Evolutionary conservation across 257 asterid genomes (phyloP).

Genomic region (Primulina huaijiensis): DNA sequence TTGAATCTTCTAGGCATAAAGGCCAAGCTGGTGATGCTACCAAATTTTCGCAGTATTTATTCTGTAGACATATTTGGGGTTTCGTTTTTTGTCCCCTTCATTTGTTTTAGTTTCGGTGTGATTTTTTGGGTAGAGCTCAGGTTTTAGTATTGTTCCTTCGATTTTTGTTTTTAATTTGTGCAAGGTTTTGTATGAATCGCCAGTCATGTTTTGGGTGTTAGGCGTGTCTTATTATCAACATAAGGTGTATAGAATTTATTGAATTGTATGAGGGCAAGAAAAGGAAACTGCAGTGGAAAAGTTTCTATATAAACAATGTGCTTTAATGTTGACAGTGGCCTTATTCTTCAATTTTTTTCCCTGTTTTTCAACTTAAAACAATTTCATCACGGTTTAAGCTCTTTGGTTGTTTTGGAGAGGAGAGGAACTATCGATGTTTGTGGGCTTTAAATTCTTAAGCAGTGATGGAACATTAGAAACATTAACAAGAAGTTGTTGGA

Average conservation of each 20-base stretch:
- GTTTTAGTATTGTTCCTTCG: constrained; percentile 2
- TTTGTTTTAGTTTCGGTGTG: not conserved
- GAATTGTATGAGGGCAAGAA: not conserved
- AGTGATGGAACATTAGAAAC: constrained; percentile 9
- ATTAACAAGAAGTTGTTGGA: not conserved
- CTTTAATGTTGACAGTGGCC: not conserved
- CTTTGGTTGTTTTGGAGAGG: not conserved
- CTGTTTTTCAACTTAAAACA: not conserved
- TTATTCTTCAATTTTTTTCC: not conserved
- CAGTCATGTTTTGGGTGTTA: not conserved
- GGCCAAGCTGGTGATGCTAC: constrained; percentile 88
- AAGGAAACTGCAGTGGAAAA: not conserved
- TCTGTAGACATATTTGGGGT: not conserved
- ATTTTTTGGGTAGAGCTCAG: constrained; percentile 8
- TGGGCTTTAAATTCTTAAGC: constrained; percentile 13
- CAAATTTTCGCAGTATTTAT: not conserved
- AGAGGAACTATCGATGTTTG: not conserved
- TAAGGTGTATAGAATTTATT: not conserved
- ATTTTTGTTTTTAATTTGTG: not conserved
- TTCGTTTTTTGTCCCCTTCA: constrained; percentile 1
- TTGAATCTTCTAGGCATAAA: constrained; percentile 69
- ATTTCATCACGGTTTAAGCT: not conserved
- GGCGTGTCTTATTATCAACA: not conserved
- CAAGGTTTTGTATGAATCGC: not conserved
- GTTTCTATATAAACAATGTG: not conserved